Evolutionary conservation across 495 filamentous ascomycete genomes (phyloP), one percentile per base, ranked within the genome.

Genomic region (Neurospora cerealis): DNA sequence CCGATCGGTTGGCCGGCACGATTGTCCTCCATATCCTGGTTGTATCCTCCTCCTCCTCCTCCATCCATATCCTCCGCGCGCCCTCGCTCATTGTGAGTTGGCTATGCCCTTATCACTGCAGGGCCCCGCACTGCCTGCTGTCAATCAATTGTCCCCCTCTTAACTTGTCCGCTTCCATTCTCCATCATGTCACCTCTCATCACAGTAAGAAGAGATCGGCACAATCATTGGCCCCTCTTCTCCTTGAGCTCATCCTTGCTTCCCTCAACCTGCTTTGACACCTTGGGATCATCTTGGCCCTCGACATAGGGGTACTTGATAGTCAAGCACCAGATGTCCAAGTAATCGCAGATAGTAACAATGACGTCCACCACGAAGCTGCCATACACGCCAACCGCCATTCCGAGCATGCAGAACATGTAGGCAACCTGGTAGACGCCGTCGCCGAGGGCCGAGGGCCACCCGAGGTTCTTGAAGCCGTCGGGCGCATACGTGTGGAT

Each of bases 361-460:
- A 98, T 96, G 39, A 98, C 93, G 81, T 98, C 96, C 66, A 92
- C 93, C 75, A 98, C 93, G 79, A 99, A 98, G 80, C 93, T 97
- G 69, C 94, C 94, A 85, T 99, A 97, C 13, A 98, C 88, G 54
- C 95, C 96, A 74, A 96, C 78, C 0, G 89, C 91, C 73, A 92
- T 80, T 24, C 96, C 96, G 13, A 98, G 81, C 80, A 92, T 93
- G 77, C 87, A 87, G 80, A 95, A 97, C 73, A 97, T 86, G 82
- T 94, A 98, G 0, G 91, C 91, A 73, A 96, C 89, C 82, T 95
- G 92, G 78, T 96, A 93, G 5, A 88, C 87, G 15, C 87, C 93
- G 70, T 88, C 81, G 9, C 94, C 93, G 66, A 98, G 85, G 0
- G 89, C 89, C 74, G 88, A 91, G 0, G 92, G 90, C 95, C 94